Conservation (phyloP, 176 grass and related monocot genomes). For the Echinochloa phyllopogon region DNA sequence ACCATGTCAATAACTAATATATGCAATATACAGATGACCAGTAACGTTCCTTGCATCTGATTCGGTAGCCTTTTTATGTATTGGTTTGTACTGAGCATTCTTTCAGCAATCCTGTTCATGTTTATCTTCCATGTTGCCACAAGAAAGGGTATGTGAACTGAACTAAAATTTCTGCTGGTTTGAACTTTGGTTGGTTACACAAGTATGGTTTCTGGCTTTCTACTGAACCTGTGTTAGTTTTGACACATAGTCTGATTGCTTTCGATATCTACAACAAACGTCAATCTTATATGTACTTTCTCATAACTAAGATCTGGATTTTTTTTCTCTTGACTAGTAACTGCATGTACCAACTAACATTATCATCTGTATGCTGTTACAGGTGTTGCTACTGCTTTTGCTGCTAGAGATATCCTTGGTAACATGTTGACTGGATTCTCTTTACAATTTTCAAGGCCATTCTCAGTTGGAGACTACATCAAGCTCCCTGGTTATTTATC, state of each 20-base stretch:
- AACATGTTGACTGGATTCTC: constrained; percentile 76
- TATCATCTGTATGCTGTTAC: constrained; percentile 9
- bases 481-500: constrained; percentile 47
- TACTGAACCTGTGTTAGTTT: not conserved
- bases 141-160: not conserved
- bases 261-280: not conserved
- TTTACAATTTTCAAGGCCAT: constrained; percentile 75
- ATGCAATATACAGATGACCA: not conserved
- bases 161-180: not conserved
- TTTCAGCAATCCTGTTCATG: not conserved
- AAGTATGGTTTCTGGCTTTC: not conserved
- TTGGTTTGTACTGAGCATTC: not conserved
- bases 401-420: constrained; percentile 84
- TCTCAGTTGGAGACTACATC: constrained; percentile 78
- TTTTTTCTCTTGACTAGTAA: not conserved
- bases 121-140: not conserved
- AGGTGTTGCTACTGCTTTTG: constrained; percentile 86
- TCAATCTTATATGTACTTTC: not conserved
- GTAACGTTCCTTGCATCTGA: not conserved
- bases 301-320: not conserved
- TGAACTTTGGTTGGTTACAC: not conserved
- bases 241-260: not conserved
- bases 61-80: not conserved
- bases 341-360: constrained; percentile 14
- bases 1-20: not conserved